phyloP scores from a whole-genome alignment of 2,329 filamentous ascomycete species.

The Rutstroemia sp. region DNA sequence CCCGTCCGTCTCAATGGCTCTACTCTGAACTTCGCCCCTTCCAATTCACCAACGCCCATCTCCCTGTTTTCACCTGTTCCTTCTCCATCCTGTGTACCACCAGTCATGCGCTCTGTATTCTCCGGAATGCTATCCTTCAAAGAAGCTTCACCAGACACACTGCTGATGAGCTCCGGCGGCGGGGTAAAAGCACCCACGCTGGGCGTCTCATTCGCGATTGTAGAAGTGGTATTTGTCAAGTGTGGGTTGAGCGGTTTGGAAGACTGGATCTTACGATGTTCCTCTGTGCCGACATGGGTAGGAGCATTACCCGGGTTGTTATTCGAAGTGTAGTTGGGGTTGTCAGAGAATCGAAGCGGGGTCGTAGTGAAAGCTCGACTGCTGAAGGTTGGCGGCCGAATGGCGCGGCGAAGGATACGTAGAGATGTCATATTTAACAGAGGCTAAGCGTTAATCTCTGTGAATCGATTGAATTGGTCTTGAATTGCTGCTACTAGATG shows the following conservation, averaged over 20 bases:
- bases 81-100: constrained; percentile 48
- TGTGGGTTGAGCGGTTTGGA: constrained; percentile 53
- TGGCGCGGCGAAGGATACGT: constrained; percentile 1
- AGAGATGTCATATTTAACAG: constrained; percentile 1
- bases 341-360: constrained; percentile 1
- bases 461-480: neutral
- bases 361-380: constrained; percentile 5
- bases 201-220: constrained; percentile 55
- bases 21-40: constrained; percentile 78
- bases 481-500: neutral
- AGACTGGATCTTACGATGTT: constrained; percentile 48
- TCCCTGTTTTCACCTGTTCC: constrained; percentile 44
- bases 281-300: constrained; percentile 43
- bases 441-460: neutral
- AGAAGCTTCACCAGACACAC: constrained; percentile 45
- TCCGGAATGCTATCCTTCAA: constrained; percentile 54
- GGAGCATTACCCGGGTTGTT: constrained; percentile 22
- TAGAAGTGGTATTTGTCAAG: constrained; percentile 57
- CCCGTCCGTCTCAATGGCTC: constrained; percentile 81
- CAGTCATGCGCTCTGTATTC: constrained; percentile 59
- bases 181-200: constrained; percentile 47
- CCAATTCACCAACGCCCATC: constrained; percentile 76
- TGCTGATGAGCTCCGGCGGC: constrained; percentile 53
- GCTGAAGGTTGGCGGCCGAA: neutral
- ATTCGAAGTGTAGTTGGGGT: neutral